Evolutionary conservation across 192 early-diverging fungal genomes (phyloP).

Genomic region (Umbelopsis ramanniana): DNA sequence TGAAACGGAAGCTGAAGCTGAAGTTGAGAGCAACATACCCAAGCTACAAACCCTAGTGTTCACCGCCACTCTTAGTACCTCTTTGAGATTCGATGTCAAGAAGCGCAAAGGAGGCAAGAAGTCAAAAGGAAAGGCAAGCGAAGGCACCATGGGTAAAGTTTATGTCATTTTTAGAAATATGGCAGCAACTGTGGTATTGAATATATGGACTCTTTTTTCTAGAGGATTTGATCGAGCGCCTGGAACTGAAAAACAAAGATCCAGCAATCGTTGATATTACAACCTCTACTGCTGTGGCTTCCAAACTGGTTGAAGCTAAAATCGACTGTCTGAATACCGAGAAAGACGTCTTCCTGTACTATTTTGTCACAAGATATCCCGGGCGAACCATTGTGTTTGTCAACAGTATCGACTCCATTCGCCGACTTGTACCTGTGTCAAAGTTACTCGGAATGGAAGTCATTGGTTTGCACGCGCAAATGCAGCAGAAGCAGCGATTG

Average conservation of each 20-base stretch:
- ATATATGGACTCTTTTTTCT: slow-evolving; percentile 14
- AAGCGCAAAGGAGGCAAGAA: slow-evolving; percentile 40
- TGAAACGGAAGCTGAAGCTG: too few species aligned
- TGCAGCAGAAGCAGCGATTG: slow-evolving; percentile 95
- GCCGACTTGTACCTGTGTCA: slow-evolving; percentile 85
- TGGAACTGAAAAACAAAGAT: slow-evolving; percentile 76
- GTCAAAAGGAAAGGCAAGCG: slow-evolving; percentile 42
- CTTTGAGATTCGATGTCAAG: slow-evolving; percentile 52
- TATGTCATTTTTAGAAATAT: neutral
- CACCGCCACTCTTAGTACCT: slow-evolving; percentile 83
- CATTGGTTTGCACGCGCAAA: slow-evolving; percentile 89
- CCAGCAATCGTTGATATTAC: slow-evolving; percentile 83
- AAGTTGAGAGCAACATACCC: neutral
- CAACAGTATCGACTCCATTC: slow-evolving; percentile 93
- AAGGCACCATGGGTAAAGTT: slow-evolving; percentile 43
- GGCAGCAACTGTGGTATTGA: neutral
- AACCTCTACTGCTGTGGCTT: slow-evolving; percentile 66
- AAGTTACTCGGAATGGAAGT: slow-evolving; percentile 73
- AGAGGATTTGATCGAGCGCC: slow-evolving; percentile 73
- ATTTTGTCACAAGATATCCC: slow-evolving; percentile 83
- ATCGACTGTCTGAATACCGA: slow-evolving; percentile 86
- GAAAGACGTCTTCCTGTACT: slow-evolving; percentile 88
- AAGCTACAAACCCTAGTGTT: slow-evolving; percentile 89
- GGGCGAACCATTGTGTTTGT: slow-evolving; percentile 94
- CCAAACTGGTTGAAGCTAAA: slow-evolving; percentile 74